Evolutionary conservation across 2,329 filamentous ascomycete genomes (phyloP), one percentile per base, ranked within the genome.

Genomic region (Hymenoscyphus salicellus): DNA sequence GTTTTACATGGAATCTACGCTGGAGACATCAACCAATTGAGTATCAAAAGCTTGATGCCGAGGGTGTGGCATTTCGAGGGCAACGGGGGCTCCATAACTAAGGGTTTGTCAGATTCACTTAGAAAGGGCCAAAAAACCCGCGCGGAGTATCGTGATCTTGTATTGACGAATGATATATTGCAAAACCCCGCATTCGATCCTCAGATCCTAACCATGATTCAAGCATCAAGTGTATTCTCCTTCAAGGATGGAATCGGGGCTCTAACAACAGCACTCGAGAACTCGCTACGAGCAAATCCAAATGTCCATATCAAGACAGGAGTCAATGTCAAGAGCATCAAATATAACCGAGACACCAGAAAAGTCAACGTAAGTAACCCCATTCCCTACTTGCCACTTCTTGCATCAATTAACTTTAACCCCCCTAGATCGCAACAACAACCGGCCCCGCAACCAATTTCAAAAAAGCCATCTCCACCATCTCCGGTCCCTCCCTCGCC

Each of bases 1-100:
- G 79, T 87, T 73, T 73, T 92, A 61, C 95, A 98, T 77, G 95
- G 95, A 52, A 92, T 98, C 65, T 97, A 96, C 76, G 95, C 93
- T 26, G 95, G 95, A 5, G 91, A 97, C 77, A 86, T 96, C 58
- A 87, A 91, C 75, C 84, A 89, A 74, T 80, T 98, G 60, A 97
- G 93, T 76, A 86, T 86, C 58, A 86, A 86, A 70, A 87, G 86
- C 60, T 79, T 90, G 41, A 33, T 73, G 28, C 65, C 72, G 0
- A 49, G 46, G n/a, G n/a, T 66, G 3, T 75, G 71, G 71, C 38
- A 68, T 49, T 49, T 63, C 23, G 74, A 75, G 52, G 58, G 30
- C 0, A 7, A 57, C 5, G 55, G 64, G 60, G 71, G 70, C 8
- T 70, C 65, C 38, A 23, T 73, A 3, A 32, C 28, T 3, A 65